A percentile compares a stretch with the other conserved stretches of the same genome.
phyloP scores from a whole-genome alignment of 2,329 filamentous ascomycete species.

The Aspergillus niger region DNA sequence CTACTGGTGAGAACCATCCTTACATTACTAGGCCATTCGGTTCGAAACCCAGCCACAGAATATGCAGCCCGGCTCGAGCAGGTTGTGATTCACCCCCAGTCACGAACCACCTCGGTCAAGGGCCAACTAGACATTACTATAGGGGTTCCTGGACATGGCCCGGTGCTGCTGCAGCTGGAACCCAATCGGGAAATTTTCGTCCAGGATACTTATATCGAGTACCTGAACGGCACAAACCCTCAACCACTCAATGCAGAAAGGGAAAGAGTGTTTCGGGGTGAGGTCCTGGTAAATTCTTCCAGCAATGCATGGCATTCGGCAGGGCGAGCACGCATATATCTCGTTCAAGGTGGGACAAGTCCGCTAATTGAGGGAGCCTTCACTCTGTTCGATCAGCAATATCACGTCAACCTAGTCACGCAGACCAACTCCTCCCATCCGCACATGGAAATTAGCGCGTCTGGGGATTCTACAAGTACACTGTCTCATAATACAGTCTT shows the following conservation, averaged over 20 bases:
- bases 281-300: neutral
- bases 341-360: conserved; percentile 9
- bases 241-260: neutral
- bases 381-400: conserved; percentile 2
- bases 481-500: neutral
- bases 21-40: conserved; percentile 8
- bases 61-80: neutral
- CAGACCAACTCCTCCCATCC: too few relatives aligned
- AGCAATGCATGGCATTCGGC: neutral
- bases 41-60: neutral
- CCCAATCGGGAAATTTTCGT: conserved; percentile 16
- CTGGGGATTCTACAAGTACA: neutral
- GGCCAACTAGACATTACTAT: conserved; percentile 10
- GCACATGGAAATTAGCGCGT: too few relatives aligned
- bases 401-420: conserved; percentile 7
- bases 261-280: conserved; percentile 9
- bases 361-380: conserved; percentile 19
- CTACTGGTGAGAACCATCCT: neutral
- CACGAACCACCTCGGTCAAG: neutral
- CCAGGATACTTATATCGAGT: conserved; percentile 10
- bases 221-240: conserved; percentile 3
- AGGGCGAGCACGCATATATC: conserved; percentile 18
- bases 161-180: conserved; percentile 2
- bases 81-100: conserved; percentile 2
- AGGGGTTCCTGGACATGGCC: neutral